phyloP scores from a whole-genome alignment of 2,329 filamentous ascomycete species.

The Dactylellina cionopaga region DNA sequence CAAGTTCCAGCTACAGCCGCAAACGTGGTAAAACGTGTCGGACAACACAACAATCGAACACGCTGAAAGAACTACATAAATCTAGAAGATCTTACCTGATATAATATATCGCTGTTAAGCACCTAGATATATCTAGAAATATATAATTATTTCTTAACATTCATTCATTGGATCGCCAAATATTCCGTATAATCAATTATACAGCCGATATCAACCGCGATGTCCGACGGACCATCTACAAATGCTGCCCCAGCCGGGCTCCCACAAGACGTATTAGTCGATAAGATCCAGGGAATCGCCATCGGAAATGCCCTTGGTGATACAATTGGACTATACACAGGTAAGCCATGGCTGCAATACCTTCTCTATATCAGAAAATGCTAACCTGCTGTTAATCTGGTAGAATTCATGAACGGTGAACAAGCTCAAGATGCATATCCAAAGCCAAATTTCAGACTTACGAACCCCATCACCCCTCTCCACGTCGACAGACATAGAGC shows the following conservation, averaged over 20 bases:
- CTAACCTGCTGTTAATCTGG: conserved; percentile 3
- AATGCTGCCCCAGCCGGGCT: conserved; percentile 58
- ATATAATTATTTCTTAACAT: too few relatives aligned
- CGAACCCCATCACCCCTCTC: conserved; percentile 61
- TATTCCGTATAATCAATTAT: background rate
- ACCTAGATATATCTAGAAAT: too few relatives aligned
- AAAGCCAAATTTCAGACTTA: conserved; percentile 61
- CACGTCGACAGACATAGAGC: conserved; percentile 64
- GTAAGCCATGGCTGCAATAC: conserved; percentile 43
- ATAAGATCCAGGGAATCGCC: conserved; percentile 63
- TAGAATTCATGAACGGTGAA: conserved; percentile 63
- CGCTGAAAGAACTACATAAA: background rate
- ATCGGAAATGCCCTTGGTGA: conserved; percentile 68
- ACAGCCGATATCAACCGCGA: background rate
- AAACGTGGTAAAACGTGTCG: conserved; percentile 1
- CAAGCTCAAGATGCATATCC: conserved; percentile 61
- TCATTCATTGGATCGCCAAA: too few relatives aligned
- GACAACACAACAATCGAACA: background rate
- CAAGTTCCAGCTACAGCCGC: too few relatives aligned
- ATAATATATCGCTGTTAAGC: too few relatives aligned
- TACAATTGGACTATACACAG: conserved; percentile 67
- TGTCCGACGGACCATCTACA: conserved; percentile 13
- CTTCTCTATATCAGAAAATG: background rate
- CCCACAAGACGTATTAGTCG: conserved; percentile 56
- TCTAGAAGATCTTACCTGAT: background rate